These are phyloP conservation scores for Boechera retrofracta DNA, from an alignment of 345 rosid species.

Conservation along the genomic window DNA sequence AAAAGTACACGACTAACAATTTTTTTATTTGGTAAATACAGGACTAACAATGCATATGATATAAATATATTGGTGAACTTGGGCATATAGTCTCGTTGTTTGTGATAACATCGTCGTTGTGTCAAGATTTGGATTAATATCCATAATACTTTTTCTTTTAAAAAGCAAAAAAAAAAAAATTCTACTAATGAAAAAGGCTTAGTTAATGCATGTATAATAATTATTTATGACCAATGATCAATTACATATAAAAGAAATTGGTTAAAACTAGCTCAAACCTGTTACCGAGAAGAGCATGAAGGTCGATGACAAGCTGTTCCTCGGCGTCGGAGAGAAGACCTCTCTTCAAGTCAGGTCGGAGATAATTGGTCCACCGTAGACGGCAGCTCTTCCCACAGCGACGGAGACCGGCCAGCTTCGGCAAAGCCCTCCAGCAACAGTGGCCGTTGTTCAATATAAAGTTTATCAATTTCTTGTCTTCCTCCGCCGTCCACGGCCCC, in stretches of 20 bases:
- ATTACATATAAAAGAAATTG: background rate
- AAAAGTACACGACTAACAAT: background rate
- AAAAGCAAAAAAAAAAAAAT: background rate
- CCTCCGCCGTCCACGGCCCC: slow-evolving; percentile 78
- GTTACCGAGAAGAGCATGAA: slow-evolving; percentile 68
- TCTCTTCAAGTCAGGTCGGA: slow-evolving; percentile 73
- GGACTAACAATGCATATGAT: background rate
- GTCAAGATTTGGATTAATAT: background rate
- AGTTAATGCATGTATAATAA: background rate
- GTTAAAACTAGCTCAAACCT: slow-evolving; percentile 43
- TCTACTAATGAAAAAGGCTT: background rate
- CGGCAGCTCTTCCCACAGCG: slow-evolving; percentile 81
- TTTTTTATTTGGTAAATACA: background rate
- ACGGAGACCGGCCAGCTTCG: slow-evolving; percentile 73
- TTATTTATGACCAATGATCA: background rate
- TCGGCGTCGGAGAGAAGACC: slow-evolving; percentile 67
- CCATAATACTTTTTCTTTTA: background rate
- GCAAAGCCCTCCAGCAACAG: slow-evolving; percentile 72
- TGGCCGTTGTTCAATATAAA: slow-evolving; percentile 62
- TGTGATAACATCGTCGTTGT: background rate
- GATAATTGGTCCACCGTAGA: slow-evolving; percentile 77
- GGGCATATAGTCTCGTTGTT: background rate
- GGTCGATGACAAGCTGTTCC: slow-evolving; percentile 67
- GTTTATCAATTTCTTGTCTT: slow-evolving; percentile 63
- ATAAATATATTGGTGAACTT: background rate